These are phyloP conservation scores for Mucor indicus DNA, from an alignment of 371 early-diverging fungal genomes.

Conservation along the genomic window DNA sequence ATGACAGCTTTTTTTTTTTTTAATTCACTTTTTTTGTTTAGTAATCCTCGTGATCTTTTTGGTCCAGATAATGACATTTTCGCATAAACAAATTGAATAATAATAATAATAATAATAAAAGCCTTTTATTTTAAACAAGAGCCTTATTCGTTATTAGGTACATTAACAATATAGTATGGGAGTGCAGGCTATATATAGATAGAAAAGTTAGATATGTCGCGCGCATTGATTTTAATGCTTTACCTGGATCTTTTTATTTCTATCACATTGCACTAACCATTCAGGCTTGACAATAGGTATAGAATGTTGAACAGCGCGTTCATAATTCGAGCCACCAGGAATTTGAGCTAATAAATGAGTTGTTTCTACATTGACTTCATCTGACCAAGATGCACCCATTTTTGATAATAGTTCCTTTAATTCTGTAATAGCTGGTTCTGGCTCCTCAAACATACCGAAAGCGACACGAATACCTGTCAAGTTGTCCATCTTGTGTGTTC, in stretches of 20 bases:
- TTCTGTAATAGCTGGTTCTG: constrained; percentile 59
- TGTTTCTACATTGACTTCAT: constrained; percentile 81
- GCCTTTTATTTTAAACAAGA: not conserved
- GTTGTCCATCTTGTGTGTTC: constrained; percentile 90
- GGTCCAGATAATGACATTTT: constrained; percentile 6
- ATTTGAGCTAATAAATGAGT: constrained; percentile 89
- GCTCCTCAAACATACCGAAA: constrained; percentile 83
- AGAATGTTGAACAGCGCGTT: constrained; percentile 81
- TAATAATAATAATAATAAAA: constrained; percentile 5
- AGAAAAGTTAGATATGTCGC: not conserved
- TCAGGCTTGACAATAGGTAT: constrained; percentile 93
- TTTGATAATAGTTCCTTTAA: constrained; percentile 76
- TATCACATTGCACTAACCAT: constrained; percentile 90
- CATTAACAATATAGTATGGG: constrained; percentile 49
- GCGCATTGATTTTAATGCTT: constrained; percentile 9
- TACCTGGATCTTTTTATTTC: constrained; percentile 85
- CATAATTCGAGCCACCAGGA: constrained; percentile 82
- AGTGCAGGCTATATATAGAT: constrained; percentile 41
- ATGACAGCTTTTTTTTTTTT: not conserved
- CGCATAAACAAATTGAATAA: not conserved
- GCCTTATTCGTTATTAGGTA: constrained; percentile 26
- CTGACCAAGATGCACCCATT: constrained; percentile 87
- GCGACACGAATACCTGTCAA: constrained; percentile 91
- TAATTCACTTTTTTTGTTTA: not conserved
- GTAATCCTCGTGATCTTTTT: constrained; percentile 5